Evolutionary conservation across 495 filamentous ascomycete species (phyloP).

Genomic region (Durotheca rogersii): DNA sequence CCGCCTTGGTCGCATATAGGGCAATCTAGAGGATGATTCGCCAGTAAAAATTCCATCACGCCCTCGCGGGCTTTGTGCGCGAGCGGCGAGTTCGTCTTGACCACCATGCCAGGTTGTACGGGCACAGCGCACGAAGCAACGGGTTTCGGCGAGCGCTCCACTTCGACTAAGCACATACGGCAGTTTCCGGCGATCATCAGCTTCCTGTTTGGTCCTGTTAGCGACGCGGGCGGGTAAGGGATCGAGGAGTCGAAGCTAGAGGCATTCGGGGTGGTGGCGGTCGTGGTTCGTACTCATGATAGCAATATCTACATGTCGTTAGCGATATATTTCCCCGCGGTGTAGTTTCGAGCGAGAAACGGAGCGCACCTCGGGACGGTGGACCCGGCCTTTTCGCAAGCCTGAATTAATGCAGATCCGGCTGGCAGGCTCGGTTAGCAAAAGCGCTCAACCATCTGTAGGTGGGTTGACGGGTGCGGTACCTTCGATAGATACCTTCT

Average conservation of each 20-base stretch:
- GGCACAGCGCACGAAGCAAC: constrained; percentile 99
- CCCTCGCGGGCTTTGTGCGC: constrained; percentile 97
- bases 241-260: too few species aligned
- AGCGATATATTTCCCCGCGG: constrained; percentile 30
- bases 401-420: constrained; percentile 95
- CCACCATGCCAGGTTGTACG: constrained; percentile 96
- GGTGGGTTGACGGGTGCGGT: constrained; percentile 29
- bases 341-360: not conserved
- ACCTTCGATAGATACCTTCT: constrained; percentile 96
- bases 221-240: constrained; percentile 26
- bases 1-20: constrained; percentile 98
- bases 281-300: constrained; percentile 93
- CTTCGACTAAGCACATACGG: constrained; percentile 98
- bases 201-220: constrained; percentile 61
- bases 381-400: constrained; percentile 93
- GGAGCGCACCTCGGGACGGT: constrained; percentile 77
- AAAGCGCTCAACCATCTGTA: constrained; percentile 23
- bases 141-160: constrained; percentile 91
- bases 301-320: constrained; percentile 82
- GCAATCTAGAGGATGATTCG: constrained; percentile 97
- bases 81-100: constrained; percentile 94
- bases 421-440: constrained; percentile 49
- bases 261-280: constrained; percentile 15
- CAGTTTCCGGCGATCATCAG: constrained; percentile 98
- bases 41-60: constrained; percentile 97